Evolutionary conservation across 192 early-diverging fungal species (phyloP).

Genomic region (Backusella circina): DNA sequence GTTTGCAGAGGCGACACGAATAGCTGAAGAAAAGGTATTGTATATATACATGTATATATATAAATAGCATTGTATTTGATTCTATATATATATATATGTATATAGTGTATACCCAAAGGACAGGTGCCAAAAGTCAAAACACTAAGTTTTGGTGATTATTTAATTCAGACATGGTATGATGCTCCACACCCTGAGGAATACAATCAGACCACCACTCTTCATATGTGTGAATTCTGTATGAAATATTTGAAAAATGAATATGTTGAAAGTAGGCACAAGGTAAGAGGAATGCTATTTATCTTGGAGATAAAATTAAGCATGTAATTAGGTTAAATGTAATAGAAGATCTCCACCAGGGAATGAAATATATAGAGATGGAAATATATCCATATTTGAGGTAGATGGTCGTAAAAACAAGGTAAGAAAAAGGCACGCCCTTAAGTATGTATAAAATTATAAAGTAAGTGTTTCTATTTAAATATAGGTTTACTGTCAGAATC

Average conservation of each 20-base stretch:
- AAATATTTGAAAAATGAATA: constrained; percentile 95
- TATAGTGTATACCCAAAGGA: background rate
- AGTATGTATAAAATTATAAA: too few species aligned
- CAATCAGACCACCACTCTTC: constrained; percentile 68
- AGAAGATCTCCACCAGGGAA: constrained; percentile 86
- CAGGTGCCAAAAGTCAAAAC: constrained; percentile 47
- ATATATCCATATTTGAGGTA: constrained; percentile 90
- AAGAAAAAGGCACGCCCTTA: background rate
- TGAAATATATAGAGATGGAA: constrained; percentile 90
- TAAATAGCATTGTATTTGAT: too few species aligned
- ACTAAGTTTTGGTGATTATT: constrained; percentile 77
- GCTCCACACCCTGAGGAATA: constrained; percentile 98
- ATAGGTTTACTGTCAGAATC: constrained; percentile 94
- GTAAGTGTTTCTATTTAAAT: too few species aligned
- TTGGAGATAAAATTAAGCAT: background rate
- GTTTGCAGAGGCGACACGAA: constrained; percentile 49
- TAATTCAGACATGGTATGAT: constrained; percentile 91
- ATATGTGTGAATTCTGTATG: constrained; percentile 96
- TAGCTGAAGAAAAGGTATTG: constrained; percentile 33
- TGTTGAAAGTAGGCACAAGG: constrained; percentile 73
- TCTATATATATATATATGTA: too few species aligned
- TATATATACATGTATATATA: background rate
- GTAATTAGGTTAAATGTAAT: constrained; percentile 62
- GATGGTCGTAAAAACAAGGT: constrained; percentile 96
- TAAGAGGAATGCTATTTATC: constrained; percentile 14